Evolutionary conservation across 73 alveolate species (phyloP).

Genomic region (Paramecium primaurelia): DNA sequence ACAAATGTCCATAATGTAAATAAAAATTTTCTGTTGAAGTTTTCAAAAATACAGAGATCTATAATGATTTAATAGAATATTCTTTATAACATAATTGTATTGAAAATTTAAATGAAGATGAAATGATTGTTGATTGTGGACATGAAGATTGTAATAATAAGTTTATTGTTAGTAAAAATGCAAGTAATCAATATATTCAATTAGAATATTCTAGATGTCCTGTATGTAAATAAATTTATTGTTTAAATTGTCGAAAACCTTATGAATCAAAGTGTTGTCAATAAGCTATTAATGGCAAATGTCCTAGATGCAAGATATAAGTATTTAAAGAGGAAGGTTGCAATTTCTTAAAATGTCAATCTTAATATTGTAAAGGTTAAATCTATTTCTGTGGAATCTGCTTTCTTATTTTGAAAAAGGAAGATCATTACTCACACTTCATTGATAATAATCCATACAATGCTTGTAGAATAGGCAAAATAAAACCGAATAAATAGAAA

Average conservation of each 20-base stretch:
- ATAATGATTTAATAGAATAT: not conserved
- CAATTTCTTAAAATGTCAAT: not conserved
- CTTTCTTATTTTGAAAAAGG: not conserved
- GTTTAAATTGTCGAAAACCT: not conserved
- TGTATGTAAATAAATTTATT: not conserved
- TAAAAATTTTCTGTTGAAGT: not conserved
- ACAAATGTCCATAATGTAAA: not conserved
- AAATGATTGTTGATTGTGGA: not conserved
- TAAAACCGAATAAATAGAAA: not conserved
- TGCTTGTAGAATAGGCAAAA: not conserved
- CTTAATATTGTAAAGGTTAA: not conserved
- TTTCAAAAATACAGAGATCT: not conserved
- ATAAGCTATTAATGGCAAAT: not conserved
- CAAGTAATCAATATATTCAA: not conserved
- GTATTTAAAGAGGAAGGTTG: not conserved
- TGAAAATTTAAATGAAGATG: not conserved
- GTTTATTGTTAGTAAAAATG: not conserved
- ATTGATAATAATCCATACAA: not conserved
- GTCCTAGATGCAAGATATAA: not conserved
- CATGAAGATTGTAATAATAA: not conserved
- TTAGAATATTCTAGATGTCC: not conserved
- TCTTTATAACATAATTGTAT: not conserved
- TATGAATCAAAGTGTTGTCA: not conserved
- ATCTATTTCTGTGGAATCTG: not conserved
- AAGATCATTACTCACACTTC: not conserved